Percentiles rank a stretch among this genome's conserved stretches.
These are phyloP conservation scores for Theileria equi DNA, from an alignment of 169 alveolate species.

Conservation along the genomic window DNA sequence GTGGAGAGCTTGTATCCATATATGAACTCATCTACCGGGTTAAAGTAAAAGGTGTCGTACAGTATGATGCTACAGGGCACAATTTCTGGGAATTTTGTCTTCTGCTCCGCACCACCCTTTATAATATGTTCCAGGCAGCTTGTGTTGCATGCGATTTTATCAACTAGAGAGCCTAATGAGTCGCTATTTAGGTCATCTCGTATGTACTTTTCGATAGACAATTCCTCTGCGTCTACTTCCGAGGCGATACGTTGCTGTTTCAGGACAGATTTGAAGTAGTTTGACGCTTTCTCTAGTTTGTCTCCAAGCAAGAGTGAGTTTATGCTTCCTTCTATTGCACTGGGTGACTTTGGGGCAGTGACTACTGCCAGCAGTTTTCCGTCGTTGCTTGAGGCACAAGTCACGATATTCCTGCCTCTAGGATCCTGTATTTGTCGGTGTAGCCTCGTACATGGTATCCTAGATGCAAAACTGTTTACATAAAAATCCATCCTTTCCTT, in stretches of 20 bases:
- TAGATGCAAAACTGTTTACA: slow-evolving; percentile 27
- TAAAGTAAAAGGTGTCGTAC: slow-evolving; percentile 48
- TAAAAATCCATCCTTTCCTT: slow-evolving; percentile 49
- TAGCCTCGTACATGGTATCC: slow-evolving; percentile 52
- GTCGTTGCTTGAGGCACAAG: slow-evolving; percentile 30
- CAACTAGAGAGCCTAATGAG: slow-evolving; percentile 9
- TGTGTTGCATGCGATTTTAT: slow-evolving; percentile 26
- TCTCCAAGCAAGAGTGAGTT: slow-evolving; percentile 36
- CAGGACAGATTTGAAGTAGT: slow-evolving; percentile 34
- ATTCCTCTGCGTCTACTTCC: slow-evolving; percentile 24
- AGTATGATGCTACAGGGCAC: slow-evolving; percentile 24
- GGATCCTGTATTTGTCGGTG: slow-evolving; percentile 59
- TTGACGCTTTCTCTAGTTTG: slow-evolving; percentile 21
- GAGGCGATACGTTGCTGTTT: slow-evolving; percentile 17
- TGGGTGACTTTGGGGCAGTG: slow-evolving; percentile 20
- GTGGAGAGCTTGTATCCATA: slow-evolving; percentile 44
- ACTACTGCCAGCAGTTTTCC: slow-evolving; percentile 41
- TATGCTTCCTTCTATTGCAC: slow-evolving; percentile 22
- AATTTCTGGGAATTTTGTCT: too few relatives aligned
- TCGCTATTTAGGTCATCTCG: slow-evolving; percentile 5
- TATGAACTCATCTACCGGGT: slow-evolving; percentile 52
- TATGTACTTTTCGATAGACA: slow-evolving; percentile 19
- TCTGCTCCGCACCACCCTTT: slow-evolving; percentile 2
- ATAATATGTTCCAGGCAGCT: slow-evolving; percentile 19
- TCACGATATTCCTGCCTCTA: slow-evolving; percentile 27